Conservation (phyloP, 768 basidiomycete genomes). For the Pleurotus cornucopiae region DNA sequence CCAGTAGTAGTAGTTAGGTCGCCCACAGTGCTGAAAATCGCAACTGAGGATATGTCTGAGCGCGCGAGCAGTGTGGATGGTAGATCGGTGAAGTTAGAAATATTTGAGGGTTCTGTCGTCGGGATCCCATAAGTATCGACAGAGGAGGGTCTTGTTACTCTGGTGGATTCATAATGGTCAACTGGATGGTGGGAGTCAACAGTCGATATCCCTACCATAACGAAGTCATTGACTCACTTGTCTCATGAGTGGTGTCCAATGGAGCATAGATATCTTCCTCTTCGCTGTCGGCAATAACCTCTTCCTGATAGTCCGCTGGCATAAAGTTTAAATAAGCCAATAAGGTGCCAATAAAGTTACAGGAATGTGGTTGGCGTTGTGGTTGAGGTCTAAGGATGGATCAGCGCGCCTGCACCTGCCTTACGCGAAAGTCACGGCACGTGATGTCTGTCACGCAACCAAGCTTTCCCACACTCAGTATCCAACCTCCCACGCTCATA, state of each 20-base stretch:
- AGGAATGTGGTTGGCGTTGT: background rate
- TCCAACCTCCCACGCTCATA: background rate
- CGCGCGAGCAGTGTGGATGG: background rate
- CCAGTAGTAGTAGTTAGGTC: conserved; percentile 9
- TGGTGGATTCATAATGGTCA: background rate
- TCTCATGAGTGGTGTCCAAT: background rate
- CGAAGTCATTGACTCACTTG: background rate
- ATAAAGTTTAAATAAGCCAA: background rate
- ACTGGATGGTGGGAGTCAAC: background rate
- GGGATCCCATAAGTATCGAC: background rate
- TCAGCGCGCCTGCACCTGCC: background rate
- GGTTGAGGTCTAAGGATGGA: background rate
- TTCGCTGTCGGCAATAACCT: conserved; percentile 49
- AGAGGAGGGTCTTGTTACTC: background rate
- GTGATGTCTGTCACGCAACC: background rate
- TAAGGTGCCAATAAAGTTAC: background rate
- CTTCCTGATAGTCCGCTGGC: conserved; percentile 21
- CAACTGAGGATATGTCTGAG: background rate
- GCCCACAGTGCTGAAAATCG: conserved; percentile 14
- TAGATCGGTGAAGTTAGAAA: background rate
- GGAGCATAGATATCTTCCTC: conserved; percentile 21
- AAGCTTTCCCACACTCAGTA: background rate
- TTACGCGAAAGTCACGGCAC: conserved; percentile 2
- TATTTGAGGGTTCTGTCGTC: background rate
- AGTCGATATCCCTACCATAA: too few species aligned